Evolutionary conservation across 148 eudicot genomes (phyloP).

Genomic region (Gaultheria prostrata): DNA sequence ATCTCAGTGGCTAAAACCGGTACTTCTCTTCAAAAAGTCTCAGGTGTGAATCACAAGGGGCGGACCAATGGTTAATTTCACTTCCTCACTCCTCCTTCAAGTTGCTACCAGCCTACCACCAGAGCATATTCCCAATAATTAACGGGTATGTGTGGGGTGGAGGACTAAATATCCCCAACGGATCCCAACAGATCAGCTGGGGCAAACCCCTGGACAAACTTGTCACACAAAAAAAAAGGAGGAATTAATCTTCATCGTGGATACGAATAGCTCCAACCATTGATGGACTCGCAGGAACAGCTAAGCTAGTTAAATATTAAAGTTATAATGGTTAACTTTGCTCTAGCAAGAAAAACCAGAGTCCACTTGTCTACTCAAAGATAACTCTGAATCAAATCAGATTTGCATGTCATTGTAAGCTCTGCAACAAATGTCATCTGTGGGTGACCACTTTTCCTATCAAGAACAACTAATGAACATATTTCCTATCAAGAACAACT

Average conservation of each 20-base stretch:
- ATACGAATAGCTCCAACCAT: background rate
- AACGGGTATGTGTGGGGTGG: background rate
- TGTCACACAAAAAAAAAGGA: background rate
- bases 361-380: background rate
- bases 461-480: constrained; percentile 4
- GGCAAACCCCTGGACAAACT: background rate
- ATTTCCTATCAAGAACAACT: constrained; percentile 1
- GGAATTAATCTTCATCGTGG: background rate
- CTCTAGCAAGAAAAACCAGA: background rate
- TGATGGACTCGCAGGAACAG: background rate
- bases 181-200: no score
- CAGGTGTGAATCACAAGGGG: background rate
- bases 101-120: background rate
- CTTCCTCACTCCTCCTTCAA: background rate
- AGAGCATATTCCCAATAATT: background rate
- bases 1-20: background rate
- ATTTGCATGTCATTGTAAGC: background rate
- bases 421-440: background rate
- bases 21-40: background rate
- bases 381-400: constrained; percentile 6
- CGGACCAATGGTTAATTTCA: background rate
- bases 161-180: no score
- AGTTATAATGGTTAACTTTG: background rate
- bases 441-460: background rate
- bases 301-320: background rate